phyloP scores from a whole-genome alignment of 257 asterid species.

The Solanum neorickii region DNA sequence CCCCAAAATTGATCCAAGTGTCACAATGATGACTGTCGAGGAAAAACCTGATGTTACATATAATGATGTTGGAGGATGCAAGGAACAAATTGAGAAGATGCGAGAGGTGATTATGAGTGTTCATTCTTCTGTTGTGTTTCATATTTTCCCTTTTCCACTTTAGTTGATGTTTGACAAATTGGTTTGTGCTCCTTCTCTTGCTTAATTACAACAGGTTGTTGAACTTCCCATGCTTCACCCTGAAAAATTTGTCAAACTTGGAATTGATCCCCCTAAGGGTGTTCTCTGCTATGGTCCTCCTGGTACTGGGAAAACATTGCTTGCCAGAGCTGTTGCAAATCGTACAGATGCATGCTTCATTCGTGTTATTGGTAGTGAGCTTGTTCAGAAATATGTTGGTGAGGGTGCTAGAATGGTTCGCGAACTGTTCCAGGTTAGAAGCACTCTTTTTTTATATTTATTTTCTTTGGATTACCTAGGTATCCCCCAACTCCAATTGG shows the following conservation, averaged over 20 bases:
- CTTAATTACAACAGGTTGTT: slow-evolving; percentile 51
- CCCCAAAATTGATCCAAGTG: slow-evolving; percentile 97
- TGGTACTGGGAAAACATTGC: slow-evolving; percentile 90
- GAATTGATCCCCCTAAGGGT: slow-evolving; percentile 97
- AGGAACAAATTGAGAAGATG: slow-evolving; percentile 98
- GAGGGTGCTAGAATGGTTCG: slow-evolving; percentile 99
- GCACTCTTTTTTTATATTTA: not conserved
- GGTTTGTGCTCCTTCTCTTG: not conserved
- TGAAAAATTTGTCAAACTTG: slow-evolving; percentile 90
- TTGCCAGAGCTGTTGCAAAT: slow-evolving; percentile 97
- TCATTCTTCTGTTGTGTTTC: not conserved
- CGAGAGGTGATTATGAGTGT: slow-evolving; percentile 52
- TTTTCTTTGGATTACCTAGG: not conserved
- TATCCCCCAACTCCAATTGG: not conserved
- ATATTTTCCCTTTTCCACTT: not conserved
- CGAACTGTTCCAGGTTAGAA: slow-evolving; percentile 84
- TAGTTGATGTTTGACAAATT: not conserved
- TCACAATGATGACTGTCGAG: slow-evolving; percentile 98
- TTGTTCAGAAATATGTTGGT: slow-evolving; percentile 95
- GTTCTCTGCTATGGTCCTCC: slow-evolving; percentile 98
- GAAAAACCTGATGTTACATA: slow-evolving; percentile 98
- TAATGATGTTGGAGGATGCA: slow-evolving; percentile 96
- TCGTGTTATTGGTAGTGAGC: slow-evolving; percentile 96
- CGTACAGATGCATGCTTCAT: slow-evolving; percentile 96
- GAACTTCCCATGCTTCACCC: slow-evolving; percentile 99